These are phyloP conservation scores for Populus pruinosa DNA, from an alignment of 345 rosid genomes.

Conservation along the genomic window DNA sequence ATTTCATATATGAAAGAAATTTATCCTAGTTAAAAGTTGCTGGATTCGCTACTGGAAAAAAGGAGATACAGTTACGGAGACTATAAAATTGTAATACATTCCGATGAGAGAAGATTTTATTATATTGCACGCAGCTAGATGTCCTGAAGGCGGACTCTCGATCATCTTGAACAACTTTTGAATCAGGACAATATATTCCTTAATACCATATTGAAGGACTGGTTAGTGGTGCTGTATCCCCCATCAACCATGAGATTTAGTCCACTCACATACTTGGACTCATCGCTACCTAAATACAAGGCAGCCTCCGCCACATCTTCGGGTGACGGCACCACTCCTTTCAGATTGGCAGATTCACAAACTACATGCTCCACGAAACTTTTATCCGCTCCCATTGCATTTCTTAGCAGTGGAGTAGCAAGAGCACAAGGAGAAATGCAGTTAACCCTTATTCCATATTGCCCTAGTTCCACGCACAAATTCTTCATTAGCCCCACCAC, in stretches of 20 bases:
- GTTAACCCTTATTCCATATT: conserved; percentile 38
- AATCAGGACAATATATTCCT: conserved; percentile 9
- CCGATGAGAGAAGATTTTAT: no score
- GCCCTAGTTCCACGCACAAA: conserved; percentile 44
- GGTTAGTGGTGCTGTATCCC: conserved; percentile 39
- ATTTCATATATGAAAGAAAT: no score
- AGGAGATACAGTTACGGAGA: no score
- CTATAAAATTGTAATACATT: no score
- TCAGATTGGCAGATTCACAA: conserved; percentile 32
- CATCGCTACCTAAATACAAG: conserved; percentile 37
- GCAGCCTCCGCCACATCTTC: conserved; percentile 46
- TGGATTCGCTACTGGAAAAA: no score
- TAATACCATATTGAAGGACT: conserved; percentile 17
- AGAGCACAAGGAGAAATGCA: conserved; percentile 33
- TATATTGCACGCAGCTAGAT: no score
- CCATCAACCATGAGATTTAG: conserved; percentile 45
- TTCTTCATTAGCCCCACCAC: conserved; percentile 47
- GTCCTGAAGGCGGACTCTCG: no score
- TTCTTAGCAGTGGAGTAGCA: conserved; percentile 34
- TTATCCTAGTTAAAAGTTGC: no score
- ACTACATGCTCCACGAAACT: conserved; percentile 19
- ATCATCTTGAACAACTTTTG: not conserved
- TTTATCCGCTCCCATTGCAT: conserved; percentile 23
- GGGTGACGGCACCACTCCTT: conserved; percentile 26
- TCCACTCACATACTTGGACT: conserved; percentile 40